Base-by-base conservation (phyloP, 805 yeast species). In the Saccharomyces mikatae region DNA sequence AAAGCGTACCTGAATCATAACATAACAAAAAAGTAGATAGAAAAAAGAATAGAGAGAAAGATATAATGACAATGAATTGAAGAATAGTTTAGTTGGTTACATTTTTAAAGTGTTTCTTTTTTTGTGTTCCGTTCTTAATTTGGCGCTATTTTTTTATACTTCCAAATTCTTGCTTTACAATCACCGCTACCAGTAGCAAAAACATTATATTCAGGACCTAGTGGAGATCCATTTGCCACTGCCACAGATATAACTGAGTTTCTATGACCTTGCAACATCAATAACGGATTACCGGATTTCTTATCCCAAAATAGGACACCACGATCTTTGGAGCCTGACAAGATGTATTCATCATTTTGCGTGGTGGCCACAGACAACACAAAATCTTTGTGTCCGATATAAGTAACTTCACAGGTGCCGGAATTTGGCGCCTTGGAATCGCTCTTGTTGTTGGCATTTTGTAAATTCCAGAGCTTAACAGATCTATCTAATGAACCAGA, bases 151-250 rank as follows among this genome's bases (percentile, higher is more conserved):
- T 60, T 63, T 17, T 60, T 83, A 86, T 89, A 89, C 71, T 86
- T 82, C 99, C 99, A 92, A 67, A 92, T 87, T 73, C 97, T 83
- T 46, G 98, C 98, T 70, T 91, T 88, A 73, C 96, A 92, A 74
- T 92, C 98, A 70, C 98, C 99, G 72, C 89, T 81, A 54, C 98
- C 98, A 13, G 98, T 91, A 53, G 98, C 98, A 76, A 92, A 94
- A 63, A 89, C 84, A 50, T 95, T 92, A 58, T 80, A 80, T 36
- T 67, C 62, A 30, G 66, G 62, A 50, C 85, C 86, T 57, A 80
- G 78, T 55, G 77, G 76, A 58, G 89, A 84, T 58, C 83, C 83
- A 61, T 90, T 89, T 26, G 94, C 84, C 24, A 94, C 96, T 50
- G 96, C 89, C 44, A 92, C 98, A 53, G 92, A 84, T 62, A 92